phyloP scores from a whole-genome alignment of 805 yeast genomes.

The Maudiozyma turicensis region DNA sequence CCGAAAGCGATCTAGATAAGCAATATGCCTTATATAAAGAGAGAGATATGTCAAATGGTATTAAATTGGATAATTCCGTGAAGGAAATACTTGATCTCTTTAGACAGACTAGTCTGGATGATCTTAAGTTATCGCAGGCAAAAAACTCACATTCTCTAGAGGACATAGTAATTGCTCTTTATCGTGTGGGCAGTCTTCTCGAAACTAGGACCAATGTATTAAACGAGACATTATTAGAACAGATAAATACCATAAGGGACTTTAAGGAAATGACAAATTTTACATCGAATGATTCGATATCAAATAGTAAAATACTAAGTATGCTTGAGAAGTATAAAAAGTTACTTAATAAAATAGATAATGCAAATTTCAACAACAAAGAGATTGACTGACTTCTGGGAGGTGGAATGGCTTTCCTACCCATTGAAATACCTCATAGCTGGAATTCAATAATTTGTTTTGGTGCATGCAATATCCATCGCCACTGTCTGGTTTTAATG shows the following conservation, averaged over 20 bases:
- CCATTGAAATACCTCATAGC: constrained; percentile 77
- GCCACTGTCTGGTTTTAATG: constrained; percentile 47
- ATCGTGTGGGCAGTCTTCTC: constrained; percentile 12
- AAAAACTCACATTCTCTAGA: constrained; percentile 13
- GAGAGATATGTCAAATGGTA: background rate
- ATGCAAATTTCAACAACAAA: constrained; percentile 16
- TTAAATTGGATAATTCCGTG: constrained; percentile 42
- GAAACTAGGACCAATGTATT: constrained; percentile 6
- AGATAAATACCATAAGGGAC: constrained; percentile 1
- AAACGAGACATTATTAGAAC: constrained; percentile 4
- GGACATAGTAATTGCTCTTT: constrained; percentile 13
- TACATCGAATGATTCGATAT: too few relatives aligned
- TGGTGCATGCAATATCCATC: constrained; percentile 67
- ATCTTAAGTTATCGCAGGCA: constrained; percentile 7
- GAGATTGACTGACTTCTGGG: constrained; percentile 14
- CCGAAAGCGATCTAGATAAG: background rate
- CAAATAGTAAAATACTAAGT: background rate
- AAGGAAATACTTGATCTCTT: constrained; percentile 37
- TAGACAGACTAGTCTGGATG: constrained; percentile 8
- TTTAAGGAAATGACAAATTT: background rate
- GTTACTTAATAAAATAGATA: background rate
- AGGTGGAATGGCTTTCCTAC: constrained; percentile 31
- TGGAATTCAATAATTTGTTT: constrained; percentile 72
- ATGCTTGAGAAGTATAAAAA: background rate
- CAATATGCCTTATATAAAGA: background rate